phyloP scores from a whole-genome alignment of 352 stramenopile species.

The Phytophthora idaei region DNA sequence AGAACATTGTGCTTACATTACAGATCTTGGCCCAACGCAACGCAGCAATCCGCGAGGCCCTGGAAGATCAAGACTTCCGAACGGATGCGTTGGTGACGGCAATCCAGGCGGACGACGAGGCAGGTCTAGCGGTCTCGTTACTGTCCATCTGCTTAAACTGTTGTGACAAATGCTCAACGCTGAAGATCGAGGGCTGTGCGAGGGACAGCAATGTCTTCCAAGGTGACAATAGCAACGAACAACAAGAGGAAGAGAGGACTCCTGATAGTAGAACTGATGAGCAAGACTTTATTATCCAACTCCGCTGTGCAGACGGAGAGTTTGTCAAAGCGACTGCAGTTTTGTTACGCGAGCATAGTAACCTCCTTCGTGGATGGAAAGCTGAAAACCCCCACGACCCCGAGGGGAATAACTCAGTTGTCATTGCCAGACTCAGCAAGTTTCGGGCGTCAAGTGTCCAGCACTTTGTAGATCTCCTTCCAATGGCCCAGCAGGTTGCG shows the following conservation, averaged over 20 bases:
- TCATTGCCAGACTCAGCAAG: constrained; percentile 1
- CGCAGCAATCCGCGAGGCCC: constrained; percentile 20
- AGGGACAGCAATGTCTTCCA: constrained; percentile 8
- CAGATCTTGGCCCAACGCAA: constrained; percentile 44
- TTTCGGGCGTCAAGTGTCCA: constrained; percentile 18
- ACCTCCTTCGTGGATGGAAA: constrained; percentile 22
- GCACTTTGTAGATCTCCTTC: constrained; percentile 17
- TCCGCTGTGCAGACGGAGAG: constrained; percentile 28
- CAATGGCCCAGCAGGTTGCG: constrained; percentile 22
- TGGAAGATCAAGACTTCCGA: constrained; percentile 28
- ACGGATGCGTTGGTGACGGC: constrained; percentile 28
- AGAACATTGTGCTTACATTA: constrained; percentile 50
- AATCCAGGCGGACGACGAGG: constrained; percentile 26
- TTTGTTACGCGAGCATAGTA: constrained; percentile 26
- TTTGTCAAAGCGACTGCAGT: constrained; percentile 5
- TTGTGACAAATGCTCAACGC: constrained; percentile 43
- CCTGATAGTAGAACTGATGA: constrained; percentile 1
- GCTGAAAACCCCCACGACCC: constrained; percentile 1
- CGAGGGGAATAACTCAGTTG: not conserved
- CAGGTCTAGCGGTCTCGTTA: constrained; percentile 29
- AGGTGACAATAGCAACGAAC: not conserved
- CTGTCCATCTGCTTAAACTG: constrained; percentile 31
- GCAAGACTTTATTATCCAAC: constrained; percentile 10
- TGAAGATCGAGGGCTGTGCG: constrained; percentile 40
- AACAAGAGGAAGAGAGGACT: constrained; percentile 10